Evolutionary conservation across 208 protist genomes (phyloP).

Genomic region (Naegleria lovaniensis): DNA sequence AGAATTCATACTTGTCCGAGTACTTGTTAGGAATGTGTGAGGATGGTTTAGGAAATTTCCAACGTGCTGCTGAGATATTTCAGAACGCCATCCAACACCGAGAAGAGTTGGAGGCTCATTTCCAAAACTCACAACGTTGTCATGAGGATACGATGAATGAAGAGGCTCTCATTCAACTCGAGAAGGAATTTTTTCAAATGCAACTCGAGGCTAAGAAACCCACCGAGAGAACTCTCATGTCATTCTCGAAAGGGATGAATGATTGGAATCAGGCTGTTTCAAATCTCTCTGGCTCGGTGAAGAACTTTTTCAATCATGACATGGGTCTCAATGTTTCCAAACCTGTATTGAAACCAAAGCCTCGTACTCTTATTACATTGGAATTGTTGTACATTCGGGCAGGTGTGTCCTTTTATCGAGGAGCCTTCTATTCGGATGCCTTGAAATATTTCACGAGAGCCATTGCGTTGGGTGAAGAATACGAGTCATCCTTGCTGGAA

Average conservation of each 20-base stretch:
- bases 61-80: not conserved
- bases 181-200: not conserved
- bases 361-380: not conserved
- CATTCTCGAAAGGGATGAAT: not conserved
- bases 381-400: not conserved
- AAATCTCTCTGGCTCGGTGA: not conserved
- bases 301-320: not conserved
- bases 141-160: not conserved
- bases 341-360: not conserved
- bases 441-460: not conserved
- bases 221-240: not conserved
- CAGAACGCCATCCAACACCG: not conserved
- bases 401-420: not conserved
- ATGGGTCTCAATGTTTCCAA: not conserved
- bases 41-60: not conserved
- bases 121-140: no score
- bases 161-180: not conserved
- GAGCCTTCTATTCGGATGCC: not conserved
- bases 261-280: not conserved
- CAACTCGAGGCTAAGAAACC: not conserved
- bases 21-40: not conserved
- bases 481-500: not conserved
- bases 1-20: not conserved
- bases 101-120: not conserved
- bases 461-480: not conserved